Conservation (phyloP, 2,329 filamentous ascomycete genomes). For the Colletotrichum scovillei region DNA sequence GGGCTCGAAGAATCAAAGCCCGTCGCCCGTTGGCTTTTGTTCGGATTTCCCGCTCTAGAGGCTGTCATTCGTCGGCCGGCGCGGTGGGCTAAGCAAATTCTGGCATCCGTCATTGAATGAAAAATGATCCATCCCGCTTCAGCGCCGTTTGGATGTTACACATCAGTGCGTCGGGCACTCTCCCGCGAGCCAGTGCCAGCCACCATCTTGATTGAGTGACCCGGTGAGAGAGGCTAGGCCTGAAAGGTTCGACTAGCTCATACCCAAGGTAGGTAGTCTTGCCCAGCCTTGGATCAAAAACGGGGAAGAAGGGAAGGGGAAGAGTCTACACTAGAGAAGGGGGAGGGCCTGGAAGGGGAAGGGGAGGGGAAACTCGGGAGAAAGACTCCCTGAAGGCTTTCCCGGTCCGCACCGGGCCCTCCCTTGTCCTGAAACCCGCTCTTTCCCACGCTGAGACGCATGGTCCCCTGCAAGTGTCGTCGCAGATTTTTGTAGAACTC, state of each 20-base stretch:
- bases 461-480: constrained; percentile 31
- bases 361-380: not conserved
- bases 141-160: constrained; percentile 20
- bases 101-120: not conserved
- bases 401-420: constrained; percentile 13
- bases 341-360: not conserved
- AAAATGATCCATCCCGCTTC: constrained; percentile 1
- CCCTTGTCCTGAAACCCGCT: constrained; percentile 37
- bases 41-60: not conserved
- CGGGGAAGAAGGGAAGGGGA: not conserved
- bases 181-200: not conserved
- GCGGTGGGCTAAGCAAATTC: not conserved
- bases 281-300: not conserved
- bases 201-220: not conserved
- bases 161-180: constrained; percentile 3
- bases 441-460: constrained; percentile 36
- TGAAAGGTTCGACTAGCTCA: not conserved
- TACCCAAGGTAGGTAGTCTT: not conserved
- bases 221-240: not conserved
- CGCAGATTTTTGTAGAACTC: constrained; percentile 7
- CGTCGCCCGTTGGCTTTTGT: not conserved
- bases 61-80: not conserved
- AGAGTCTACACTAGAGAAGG: not conserved
- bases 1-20: not conserved
- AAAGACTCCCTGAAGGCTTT: not conserved